Conservation (phyloP, 2,329 filamentous ascomycete genomes). For the Xylariaceae sp. region DNA sequence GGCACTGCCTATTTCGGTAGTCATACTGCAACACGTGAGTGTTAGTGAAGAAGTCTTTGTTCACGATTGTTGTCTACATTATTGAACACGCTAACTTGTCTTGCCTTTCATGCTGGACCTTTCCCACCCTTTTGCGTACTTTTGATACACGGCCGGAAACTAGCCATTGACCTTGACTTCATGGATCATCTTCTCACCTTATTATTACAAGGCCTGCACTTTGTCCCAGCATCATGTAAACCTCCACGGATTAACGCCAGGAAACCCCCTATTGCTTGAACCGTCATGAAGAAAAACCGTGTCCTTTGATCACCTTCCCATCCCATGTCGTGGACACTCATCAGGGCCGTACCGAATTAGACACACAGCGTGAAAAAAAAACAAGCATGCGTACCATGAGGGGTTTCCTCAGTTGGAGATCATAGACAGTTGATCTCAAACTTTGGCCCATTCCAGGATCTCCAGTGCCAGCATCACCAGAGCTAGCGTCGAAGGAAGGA, state of each 20-base stretch:
- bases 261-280: background rate
- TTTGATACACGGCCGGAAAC: background rate
- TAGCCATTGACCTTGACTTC: background rate
- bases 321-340: background rate
- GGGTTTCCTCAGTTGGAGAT: background rate
- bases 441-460: conserved; percentile 77
- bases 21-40: too few relatives aligned
- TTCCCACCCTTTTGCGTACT: too few relatives aligned
- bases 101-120: too few relatives aligned
- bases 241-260: background rate
- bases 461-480: conserved; percentile 89
- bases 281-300: background rate
- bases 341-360: background rate
- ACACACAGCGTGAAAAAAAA: background rate
- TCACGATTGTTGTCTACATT: too few relatives aligned
- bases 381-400: background rate
- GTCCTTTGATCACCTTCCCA: background rate
- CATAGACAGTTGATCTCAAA: background rate
- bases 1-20: too few relatives aligned
- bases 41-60: too few relatives aligned
- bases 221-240: background rate
- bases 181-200: background rate
- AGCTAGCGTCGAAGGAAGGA: conserved; percentile 84
- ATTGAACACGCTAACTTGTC: too few relatives aligned
- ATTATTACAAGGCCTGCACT: background rate